Percentiles rank a stretch among this genome's conserved stretches.
Evolutionary conservation across 1,284 basidiomycete genomes (phyloP).

Genomic region (Sanghuangporus baumii): DNA sequence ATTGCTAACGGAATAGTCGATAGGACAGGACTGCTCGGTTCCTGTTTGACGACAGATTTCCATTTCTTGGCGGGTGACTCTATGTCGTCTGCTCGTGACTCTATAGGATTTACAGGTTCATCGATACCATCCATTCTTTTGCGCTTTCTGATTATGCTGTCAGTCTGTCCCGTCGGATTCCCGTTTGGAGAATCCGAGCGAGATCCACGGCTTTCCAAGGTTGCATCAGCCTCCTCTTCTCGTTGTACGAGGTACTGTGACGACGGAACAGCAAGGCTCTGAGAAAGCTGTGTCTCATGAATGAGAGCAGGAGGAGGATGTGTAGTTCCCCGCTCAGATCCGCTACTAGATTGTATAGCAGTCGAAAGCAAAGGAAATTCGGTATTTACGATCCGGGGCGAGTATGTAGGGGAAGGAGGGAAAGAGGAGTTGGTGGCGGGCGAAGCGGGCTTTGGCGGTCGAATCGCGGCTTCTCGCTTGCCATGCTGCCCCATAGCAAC

Average conservation of each 20-base stretch:
- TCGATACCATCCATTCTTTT: neutral
- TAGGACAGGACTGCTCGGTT: conserved; percentile 5
- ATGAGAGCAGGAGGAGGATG: neutral
- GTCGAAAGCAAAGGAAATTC: no score
- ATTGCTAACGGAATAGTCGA: neutral
- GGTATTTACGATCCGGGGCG: no score
- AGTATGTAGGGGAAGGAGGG: neutral
- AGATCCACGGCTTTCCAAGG: no score
- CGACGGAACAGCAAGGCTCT: neutral
- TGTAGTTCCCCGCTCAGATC: neutral
- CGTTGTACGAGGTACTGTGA: neutral
- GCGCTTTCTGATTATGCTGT: neutral
- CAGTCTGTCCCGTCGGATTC: no score
- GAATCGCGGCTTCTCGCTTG: no score
- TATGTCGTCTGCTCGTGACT: neutral
- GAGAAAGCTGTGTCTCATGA: neutral
- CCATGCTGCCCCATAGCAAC: no score
- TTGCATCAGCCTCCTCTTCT: no score
- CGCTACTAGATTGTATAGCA: neutral
- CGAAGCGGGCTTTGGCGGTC: no score
- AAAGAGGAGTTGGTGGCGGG: no score
- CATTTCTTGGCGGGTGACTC: neutral
- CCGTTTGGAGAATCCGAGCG: no score
- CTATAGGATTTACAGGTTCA: no score
- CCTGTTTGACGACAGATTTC: neutral